phyloP scores from a whole-genome alignment of 352 stramenopile genomes.

The Blastocystis sp. region DNA sequence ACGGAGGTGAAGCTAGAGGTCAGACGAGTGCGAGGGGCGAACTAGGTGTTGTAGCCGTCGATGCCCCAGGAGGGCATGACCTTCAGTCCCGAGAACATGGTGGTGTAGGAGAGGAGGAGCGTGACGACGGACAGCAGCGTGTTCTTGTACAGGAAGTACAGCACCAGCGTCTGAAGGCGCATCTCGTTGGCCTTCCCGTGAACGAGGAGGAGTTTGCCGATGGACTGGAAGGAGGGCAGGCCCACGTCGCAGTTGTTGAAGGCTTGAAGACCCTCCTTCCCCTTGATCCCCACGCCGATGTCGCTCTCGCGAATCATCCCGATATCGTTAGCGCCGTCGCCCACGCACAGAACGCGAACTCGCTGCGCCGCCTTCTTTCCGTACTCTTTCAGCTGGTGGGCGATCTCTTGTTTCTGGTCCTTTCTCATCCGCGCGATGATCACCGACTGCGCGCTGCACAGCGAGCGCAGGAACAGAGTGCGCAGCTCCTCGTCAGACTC shows the following conservation, averaged over 20 bases:
- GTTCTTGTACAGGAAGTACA: slow-evolving; percentile 70
- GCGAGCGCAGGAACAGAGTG: neutral
- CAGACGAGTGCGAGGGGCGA: neutral
- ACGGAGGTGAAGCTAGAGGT: slow-evolving; percentile 47
- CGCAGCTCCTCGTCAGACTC: neutral
- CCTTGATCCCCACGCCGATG: slow-evolving; percentile 66
- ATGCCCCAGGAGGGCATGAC: slow-evolving; percentile 56
- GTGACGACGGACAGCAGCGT: slow-evolving; percentile 55
- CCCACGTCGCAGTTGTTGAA: slow-evolving; percentile 62
- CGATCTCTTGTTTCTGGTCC: slow-evolving; percentile 51
- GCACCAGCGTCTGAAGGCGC: slow-evolving; percentile 42
- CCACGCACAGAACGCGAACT: slow-evolving; percentile 47
- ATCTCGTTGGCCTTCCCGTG: slow-evolving; percentile 66
- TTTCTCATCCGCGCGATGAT: slow-evolving; percentile 63
- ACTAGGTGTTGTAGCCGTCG: slow-evolving; percentile 67
- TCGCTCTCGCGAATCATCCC: slow-evolving; percentile 69
- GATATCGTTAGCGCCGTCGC: slow-evolving; percentile 71
- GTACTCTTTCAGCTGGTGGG: slow-evolving; percentile 39
- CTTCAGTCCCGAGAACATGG: slow-evolving; percentile 63
- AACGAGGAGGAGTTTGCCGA: slow-evolving; percentile 44
- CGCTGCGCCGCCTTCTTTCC: neutral
- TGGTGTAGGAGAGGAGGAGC: slow-evolving; percentile 43
- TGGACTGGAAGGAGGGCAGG: slow-evolving; percentile 33
- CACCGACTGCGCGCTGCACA: slow-evolving; percentile 51
- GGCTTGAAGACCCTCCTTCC: slow-evolving; percentile 68